A percentile compares a stretch with the other conserved stretches of the same genome.
These are phyloP conservation scores for Cadophora sp. DNA, from an alignment of 2,329 filamentous ascomycete species.

Conservation along the genomic window DNA sequence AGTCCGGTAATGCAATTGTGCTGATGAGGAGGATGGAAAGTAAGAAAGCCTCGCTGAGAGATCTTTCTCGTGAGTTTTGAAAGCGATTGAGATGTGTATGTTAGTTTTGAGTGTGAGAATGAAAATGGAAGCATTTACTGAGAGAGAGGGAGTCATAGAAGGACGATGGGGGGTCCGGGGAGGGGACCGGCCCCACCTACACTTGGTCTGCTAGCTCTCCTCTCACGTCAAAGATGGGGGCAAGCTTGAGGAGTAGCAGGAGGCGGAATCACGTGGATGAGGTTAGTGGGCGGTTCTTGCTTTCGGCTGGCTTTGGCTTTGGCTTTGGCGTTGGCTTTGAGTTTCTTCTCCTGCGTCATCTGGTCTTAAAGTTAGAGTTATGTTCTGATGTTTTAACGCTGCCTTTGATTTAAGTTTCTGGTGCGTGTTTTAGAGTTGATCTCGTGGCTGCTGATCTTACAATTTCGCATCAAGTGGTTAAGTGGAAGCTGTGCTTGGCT, in stretches of 20 bases:
- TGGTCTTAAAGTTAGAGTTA: too few species aligned
- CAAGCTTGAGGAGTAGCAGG: neutral
- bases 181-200: neutral
- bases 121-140: neutral
- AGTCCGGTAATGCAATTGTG: neutral
- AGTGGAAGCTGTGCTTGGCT: too few species aligned
- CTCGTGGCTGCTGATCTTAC: neutral
- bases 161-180: neutral
- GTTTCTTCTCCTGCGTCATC: too few species aligned
- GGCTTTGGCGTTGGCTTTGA: too few species aligned
- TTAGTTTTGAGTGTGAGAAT: neutral
- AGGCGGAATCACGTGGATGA: neutral
- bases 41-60: neutral
- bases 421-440: neutral
- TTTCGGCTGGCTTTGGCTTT: neutral
- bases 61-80: neutral
- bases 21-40: neutral
- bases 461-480: neutral
- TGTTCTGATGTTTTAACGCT: neutral
- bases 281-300: neutral
- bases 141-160: neutral
- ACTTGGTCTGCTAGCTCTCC: neutral
- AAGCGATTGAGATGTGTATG: neutral
- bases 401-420: neutral
- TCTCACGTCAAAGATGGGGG: constrained; percentile 14